Evolutionary conservation across 176 grass and related monocot species (phyloP).

Genomic region (Aegilops umbellulata): DNA sequence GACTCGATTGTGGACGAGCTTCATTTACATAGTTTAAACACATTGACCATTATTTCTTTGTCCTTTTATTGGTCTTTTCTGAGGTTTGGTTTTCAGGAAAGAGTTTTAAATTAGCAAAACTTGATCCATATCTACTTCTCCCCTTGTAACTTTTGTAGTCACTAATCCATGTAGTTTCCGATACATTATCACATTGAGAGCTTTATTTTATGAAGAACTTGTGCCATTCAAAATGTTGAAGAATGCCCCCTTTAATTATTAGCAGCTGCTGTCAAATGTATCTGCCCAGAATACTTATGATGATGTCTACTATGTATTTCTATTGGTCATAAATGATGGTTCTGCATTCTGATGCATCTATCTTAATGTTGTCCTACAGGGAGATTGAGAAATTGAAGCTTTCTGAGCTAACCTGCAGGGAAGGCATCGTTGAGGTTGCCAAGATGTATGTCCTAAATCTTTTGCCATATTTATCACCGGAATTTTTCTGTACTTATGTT

Average conservation of each 20-base stretch:
- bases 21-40: neutral
- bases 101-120: neutral
- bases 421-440: constrained; percentile 83
- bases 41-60: neutral
- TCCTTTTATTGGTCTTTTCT: neutral
- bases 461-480: neutral
- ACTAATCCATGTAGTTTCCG: neutral
- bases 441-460: constrained; percentile 50
- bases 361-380: constrained; percentile 37
- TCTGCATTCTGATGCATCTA: constrained; percentile 14
- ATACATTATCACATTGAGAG: neutral
- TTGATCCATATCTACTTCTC: neutral
- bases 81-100: neutral
- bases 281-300: neutral
- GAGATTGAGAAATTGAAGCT: constrained; percentile 94
- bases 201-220: neutral
- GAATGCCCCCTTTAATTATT: neutral
- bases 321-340: neutral
- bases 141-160: neutral
- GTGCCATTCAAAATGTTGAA: neutral
- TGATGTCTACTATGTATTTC: neutral
- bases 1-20: neutral
- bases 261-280: neutral
- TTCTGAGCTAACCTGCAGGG: constrained; percentile 73
- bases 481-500: neutral